Conservation (phyloP, 1,284 basidiomycete species). For the Prillingera fragicola region DNA sequence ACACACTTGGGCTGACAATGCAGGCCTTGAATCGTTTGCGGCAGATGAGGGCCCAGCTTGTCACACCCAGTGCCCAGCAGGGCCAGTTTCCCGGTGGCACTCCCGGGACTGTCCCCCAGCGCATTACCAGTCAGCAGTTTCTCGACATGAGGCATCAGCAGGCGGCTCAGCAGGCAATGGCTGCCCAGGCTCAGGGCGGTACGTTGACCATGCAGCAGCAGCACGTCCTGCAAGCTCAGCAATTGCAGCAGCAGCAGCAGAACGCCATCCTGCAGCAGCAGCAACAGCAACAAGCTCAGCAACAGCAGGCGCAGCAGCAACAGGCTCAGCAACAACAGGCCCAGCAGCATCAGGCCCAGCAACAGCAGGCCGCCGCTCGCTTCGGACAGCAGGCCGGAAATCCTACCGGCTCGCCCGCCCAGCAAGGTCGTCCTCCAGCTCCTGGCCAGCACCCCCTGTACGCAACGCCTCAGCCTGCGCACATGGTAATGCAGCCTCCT, state of each 20-base stretch:
- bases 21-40: conserved; percentile 39
- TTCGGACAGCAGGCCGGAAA: conserved; percentile 16
- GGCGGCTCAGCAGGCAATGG: conserved; percentile 8
- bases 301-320: conserved; percentile 12
- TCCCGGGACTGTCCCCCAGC: conserved; percentile 7
- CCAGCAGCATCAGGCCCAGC: conserved; percentile 19
- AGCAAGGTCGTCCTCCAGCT: conserved; percentile 22
- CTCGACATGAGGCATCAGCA: conserved; percentile 20
- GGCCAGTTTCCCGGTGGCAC: conserved; percentile 12
- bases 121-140: conserved; percentile 24
- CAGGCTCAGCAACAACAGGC: conserved; percentile 18
- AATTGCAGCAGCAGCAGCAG: conserved; percentile 12
- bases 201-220: conserved; percentile 4
- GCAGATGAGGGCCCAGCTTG: conserved; percentile 17
- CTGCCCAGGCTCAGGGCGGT: conserved; percentile 14
- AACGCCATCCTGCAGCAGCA: conserved; percentile 20
- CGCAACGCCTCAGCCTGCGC: conserved; percentile 12
- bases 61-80: conserved; percentile 6
- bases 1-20: not conserved
- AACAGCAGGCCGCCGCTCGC: conserved; percentile 19
- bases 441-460: conserved; percentile 27
- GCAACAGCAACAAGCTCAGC: conserved; percentile 15
- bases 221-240: conserved; percentile 19
- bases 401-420: conserved; percentile 24
- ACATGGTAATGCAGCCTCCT: conserved; percentile 25